Evolutionary conservation across 2,329 filamentous ascomycete species (phyloP), one percentile per base, ranked within the genome.

Genomic region (Trichoderma endophyticum): DNA sequence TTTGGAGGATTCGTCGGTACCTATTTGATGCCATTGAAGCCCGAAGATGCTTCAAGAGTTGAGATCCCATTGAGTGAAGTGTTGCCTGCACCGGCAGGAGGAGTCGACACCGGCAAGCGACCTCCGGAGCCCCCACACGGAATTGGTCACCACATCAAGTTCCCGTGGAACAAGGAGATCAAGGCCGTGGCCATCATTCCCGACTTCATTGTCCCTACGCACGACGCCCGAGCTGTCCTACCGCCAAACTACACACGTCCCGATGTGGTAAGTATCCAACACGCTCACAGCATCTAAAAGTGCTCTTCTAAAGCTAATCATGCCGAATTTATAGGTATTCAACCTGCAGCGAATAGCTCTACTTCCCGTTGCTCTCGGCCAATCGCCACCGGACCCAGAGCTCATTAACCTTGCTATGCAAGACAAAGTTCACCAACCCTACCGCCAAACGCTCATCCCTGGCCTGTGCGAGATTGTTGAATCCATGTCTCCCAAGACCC

Each of bases 341-440:
- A 99, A 99, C 84, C 87, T 98, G 77, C 96, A 98, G 83, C 89
- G 96, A 75, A 93, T 97, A 81, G 95, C 95, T 3, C 88, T 99
- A 64, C 88, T 99, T 14, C 95, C 95, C 36, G 93, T 94, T 12
- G 95, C 95, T 1, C 87, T 99, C 60, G 94, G 95, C 75, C 91
- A 94, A 80, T 95, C 93, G 8, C 95, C 96, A 11, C 95, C 95
- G 2, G 92, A 98, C 79, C 92, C 96, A 26, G 92, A 97, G 77
- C 92, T 97, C 82, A 99, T 99, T 81, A 97, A 97, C 84, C 90
- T 97, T 62, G 95, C 95, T 61, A 99, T 99, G 96, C 96, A 98
- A 84, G 96, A 99, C 85, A 97, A 95, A 83, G 90, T 99, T 73
- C 96, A 99, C 84, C 96, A 99, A 83, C 96, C 94, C 57, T 98